phyloP scores from a whole-genome alignment of 2,329 filamentous ascomycete genomes.

The Alternaria triticimaculans region DNA sequence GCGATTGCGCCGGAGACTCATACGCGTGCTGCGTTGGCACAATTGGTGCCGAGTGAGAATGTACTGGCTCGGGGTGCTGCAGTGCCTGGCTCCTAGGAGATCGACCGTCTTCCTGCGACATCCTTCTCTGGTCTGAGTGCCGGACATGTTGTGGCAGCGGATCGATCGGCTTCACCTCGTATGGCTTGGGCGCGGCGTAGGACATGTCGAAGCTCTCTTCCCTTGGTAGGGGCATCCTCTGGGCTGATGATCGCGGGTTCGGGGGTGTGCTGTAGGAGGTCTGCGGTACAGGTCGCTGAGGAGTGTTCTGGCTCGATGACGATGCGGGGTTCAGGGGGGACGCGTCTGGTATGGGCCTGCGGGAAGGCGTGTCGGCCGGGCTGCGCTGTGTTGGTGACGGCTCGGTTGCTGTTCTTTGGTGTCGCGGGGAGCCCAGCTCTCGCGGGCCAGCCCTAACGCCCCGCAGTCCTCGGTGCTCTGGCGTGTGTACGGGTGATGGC shows the following conservation, averaged over 20 bases:
- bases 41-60: constrained; percentile 55
- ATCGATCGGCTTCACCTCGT: constrained; percentile 43
- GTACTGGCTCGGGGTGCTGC: constrained; percentile 44
- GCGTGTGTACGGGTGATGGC: constrained; percentile 39
- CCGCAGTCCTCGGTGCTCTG: constrained; percentile 40
- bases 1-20: constrained; percentile 20
- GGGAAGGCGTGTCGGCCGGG: constrained; percentile 33
- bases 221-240: constrained; percentile 26
- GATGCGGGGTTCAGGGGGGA: constrained; percentile 30
- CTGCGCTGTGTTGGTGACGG: constrained; percentile 28
- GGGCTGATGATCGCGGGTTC: constrained; percentile 32
- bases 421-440: constrained; percentile 44
- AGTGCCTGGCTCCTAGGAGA: constrained; percentile 30
- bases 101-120: constrained; percentile 40
- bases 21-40: constrained; percentile 46
- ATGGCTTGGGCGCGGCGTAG: constrained; percentile 46
- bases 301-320: constrained; percentile 30
- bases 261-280: constrained; percentile 30
- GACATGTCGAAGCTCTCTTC: constrained; percentile 45
- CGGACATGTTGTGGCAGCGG: constrained; percentile 31
- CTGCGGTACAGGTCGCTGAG: constrained; percentile 34
- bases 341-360: constrained; percentile 38
- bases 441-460: constrained; percentile 43
- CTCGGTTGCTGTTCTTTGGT: constrained; percentile 28
- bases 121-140: constrained; percentile 24